Conservation (phyloP, 1,284 basidiomycete genomes). For the Quambalaria eucalypti region DNA sequence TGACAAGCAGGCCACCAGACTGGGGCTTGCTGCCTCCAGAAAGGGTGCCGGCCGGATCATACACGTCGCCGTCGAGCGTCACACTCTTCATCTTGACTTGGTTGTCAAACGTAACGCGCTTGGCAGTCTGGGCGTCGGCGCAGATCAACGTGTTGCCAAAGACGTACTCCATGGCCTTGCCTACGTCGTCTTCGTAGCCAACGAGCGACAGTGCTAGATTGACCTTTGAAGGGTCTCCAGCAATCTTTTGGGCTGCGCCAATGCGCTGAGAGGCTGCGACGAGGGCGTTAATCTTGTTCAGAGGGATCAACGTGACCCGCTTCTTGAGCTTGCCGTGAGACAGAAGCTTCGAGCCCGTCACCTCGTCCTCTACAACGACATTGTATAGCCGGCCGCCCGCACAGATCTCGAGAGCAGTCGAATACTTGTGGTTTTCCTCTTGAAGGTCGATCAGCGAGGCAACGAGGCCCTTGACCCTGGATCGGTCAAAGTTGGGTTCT, state of each 20-base stretch:
- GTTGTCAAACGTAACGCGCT: conserved; percentile 75
- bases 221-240: conserved; percentile 63
- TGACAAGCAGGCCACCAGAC: conserved; percentile 63
- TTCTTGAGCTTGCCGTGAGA: conserved; percentile 74
- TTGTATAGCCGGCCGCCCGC: conserved; percentile 89
- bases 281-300: conserved; percentile 78
- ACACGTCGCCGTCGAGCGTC: conserved; percentile 88
- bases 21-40: conserved; percentile 81
- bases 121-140: conserved; percentile 77
- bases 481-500: conserved; percentile 70
- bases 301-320: conserved; percentile 84
- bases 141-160: conserved; percentile 91
- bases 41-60: conserved; percentile 89
- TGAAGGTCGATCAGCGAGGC: conserved; percentile 66
- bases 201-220: conserved; percentile 78
- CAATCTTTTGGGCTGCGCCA: conserved; percentile 63
- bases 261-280: conserved; percentile 67
- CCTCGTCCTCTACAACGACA: conserved; percentile 69
- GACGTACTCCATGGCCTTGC: conserved; percentile 82
- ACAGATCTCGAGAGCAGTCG: conserved; percentile 85
- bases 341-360: conserved; percentile 74
- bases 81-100: conserved; percentile 70
- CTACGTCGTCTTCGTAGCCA: conserved; percentile 73
- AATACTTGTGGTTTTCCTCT: conserved; percentile 58
- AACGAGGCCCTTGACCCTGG: conserved; percentile 69